Conservation (phyloP, 2,329 filamentous ascomycete species). For the Exophiala sp. region DNA sequence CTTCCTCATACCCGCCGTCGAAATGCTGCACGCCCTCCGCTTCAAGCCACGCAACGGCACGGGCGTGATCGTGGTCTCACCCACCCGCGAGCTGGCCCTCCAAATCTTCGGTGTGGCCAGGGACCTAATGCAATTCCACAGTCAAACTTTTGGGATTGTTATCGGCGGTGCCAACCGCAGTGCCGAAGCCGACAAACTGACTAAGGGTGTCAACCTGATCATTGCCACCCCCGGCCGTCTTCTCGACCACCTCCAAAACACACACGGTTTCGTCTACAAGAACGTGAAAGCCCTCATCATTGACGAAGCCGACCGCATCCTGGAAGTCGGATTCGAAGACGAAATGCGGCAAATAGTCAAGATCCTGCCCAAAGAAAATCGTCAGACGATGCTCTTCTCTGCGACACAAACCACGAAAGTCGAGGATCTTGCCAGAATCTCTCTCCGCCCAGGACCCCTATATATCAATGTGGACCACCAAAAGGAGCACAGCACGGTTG, state of each 20-base stretch:
- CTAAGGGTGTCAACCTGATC: conserved; percentile 89
- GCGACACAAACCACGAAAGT: conserved; percentile 98
- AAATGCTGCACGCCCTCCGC: conserved; percentile 82
- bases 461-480: conserved; percentile 96
- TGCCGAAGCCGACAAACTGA: conserved; percentile 89
- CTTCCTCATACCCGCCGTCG: conserved; percentile 89
- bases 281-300: conserved; percentile 90
- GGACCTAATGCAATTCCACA: conserved; percentile 89
- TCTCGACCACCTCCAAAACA: conserved; percentile 91
- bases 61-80: conserved; percentile 87
- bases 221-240: conserved; percentile 91
- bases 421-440: conserved; percentile 92
- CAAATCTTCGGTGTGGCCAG: conserved; percentile 95
- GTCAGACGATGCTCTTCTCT: conserved; percentile 98
- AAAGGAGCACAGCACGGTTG: conserved; percentile 86
- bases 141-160: conserved; percentile 91
- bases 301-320: conserved; percentile 92
- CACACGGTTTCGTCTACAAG: conserved; percentile 83
- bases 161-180: conserved; percentile 91
- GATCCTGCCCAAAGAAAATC: conserved; percentile 79
- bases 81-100: conserved; percentile 87
- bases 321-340: conserved; percentile 95
- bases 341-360: conserved; percentile 97
- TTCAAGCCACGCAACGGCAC: conserved; percentile 96
- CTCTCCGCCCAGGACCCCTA: conserved; percentile 80